These are phyloP conservation scores for Colletotrichum eleusines DNA, from an alignment of 2,329 filamentous ascomycete species.

Conservation along the genomic window DNA sequence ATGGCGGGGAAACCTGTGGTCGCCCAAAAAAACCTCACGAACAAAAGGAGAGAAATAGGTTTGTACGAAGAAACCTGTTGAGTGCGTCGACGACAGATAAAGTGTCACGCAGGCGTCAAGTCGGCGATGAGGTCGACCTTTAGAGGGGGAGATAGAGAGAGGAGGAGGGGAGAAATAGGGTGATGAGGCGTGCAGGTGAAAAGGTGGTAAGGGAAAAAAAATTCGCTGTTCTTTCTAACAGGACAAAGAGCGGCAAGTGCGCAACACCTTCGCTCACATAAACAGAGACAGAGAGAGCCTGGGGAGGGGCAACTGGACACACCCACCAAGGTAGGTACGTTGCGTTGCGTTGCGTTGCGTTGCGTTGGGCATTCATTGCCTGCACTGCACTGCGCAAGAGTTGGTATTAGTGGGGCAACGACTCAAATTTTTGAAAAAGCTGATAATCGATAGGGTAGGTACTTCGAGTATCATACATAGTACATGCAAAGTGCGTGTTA, in stretches of 20 bases:
- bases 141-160: not conserved
- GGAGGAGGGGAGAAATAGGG: not conserved
- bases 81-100: conserved; percentile 27
- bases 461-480: too few relatives aligned
- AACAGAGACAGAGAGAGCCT: not conserved
- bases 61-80: conserved; percentile 3
- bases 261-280: conserved; percentile 30
- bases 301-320: conserved; percentile 32
- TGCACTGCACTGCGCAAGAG: not conserved
- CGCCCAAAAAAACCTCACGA: conserved; percentile 16
- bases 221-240: conserved; percentile 20
- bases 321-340: conserved; percentile 10
- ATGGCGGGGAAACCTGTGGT: conserved; percentile 40
- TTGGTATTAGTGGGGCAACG: conserved; percentile 22
- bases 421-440: conserved; percentile 40
- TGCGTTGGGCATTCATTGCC: not conserved
- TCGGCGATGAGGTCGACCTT: conserved; percentile 40
- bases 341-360: not conserved
- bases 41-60: conserved; percentile 11
- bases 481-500: too few relatives aligned
- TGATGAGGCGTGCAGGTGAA: conserved; percentile 33
- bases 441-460: conserved; percentile 37
- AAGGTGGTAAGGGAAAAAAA: conserved; percentile 31
- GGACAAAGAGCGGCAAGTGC: conserved; percentile 40
- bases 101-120: conserved; percentile 36